A percentile compares a stretch with the other conserved stretches of the same genome.
These are phyloP conservation scores for Fulvia fulva DNA, from an alignment of 2,329 filamentous ascomycete genomes.

Conservation along the genomic window DNA sequence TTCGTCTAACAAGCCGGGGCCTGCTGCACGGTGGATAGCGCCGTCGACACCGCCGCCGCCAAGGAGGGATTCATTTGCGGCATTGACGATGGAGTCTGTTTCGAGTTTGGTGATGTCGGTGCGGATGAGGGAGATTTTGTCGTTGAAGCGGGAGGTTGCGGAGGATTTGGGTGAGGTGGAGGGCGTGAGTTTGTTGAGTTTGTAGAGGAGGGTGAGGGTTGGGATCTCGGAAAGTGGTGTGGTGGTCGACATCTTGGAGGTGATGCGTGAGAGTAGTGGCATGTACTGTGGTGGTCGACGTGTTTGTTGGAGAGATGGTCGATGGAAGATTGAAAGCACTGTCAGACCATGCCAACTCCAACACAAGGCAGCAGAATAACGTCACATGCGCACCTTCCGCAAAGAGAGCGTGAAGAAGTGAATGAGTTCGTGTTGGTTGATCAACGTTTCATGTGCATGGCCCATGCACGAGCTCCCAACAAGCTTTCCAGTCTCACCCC, in stretches of 20 bases:
- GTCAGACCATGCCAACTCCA: neutral
- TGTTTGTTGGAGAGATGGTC: neutral
- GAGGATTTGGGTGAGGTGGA: conserved; percentile 35
- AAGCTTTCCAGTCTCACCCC: neutral
- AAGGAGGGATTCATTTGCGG: conserved; percentile 72
- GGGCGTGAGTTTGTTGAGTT: conserved; percentile 46
- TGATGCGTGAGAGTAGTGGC: conserved; percentile 1
- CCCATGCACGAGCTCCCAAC: neutral
- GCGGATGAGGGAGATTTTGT: conserved; percentile 65
- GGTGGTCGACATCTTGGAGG: conserved; percentile 28
- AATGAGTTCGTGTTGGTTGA: neutral
- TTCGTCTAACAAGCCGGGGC: conserved; percentile 62
- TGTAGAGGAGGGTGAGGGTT: conserved; percentile 63
- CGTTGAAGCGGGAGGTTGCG: conserved; percentile 57
- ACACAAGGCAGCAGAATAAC: neutral
- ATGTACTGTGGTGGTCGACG: neutral
- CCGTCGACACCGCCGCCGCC: conserved; percentile 81
- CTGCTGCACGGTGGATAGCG: conserved; percentile 79
- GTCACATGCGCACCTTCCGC: neutral
- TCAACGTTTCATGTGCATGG: neutral
- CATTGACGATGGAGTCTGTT: conserved; percentile 86
- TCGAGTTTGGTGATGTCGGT: conserved; percentile 77
- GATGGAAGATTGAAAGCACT: no score
- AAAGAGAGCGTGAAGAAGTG: neutral
- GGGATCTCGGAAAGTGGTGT: conserved; percentile 55